These are phyloP conservation scores for Phytopythium litorale DNA, from an alignment of 352 stramenopile species.

Conservation along the genomic window DNA sequence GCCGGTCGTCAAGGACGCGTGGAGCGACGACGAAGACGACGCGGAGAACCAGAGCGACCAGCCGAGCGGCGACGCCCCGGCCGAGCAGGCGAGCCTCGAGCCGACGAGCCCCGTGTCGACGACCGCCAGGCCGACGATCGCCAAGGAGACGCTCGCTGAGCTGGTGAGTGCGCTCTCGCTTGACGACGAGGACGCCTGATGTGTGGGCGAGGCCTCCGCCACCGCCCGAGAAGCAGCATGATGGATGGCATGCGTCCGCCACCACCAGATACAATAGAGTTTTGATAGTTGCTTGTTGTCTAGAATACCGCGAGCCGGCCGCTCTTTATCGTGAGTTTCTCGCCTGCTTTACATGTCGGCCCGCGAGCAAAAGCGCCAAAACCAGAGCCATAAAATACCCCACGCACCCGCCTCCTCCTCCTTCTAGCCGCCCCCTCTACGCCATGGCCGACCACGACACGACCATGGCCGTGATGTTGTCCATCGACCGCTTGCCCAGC, in stretches of 20 bases:
- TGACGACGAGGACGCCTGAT: not conserved
- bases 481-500: conserved; percentile 65
- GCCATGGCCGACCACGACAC: conserved; percentile 39
- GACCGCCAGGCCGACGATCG: too few relatives aligned
- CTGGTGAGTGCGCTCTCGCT: not conserved
- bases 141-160: too few relatives aligned
- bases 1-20: conserved; percentile 56
- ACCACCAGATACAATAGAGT: not conserved
- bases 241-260: not conserved
- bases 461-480: conserved; percentile 84
- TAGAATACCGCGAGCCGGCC: conserved; percentile 1
- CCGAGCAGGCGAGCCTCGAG: not conserved
- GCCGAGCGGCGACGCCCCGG: conserved; percentile 2
- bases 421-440: conserved; percentile 6
- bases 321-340: conserved; percentile 1
- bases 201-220: not conserved
- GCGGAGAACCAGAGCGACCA: conserved; percentile 11
- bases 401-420: not conserved
- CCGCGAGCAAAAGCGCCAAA: not conserved
- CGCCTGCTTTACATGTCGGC: not conserved
- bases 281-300: conserved; percentile 1
- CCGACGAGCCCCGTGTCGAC: too few relatives aligned
- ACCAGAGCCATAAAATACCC: conserved; percentile 5
- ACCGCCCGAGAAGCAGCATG: not conserved
- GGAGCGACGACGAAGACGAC: conserved; percentile 71